phyloP scores from a whole-genome alignment of 345 rosid genomes.

The rapeseed (Brassica napus) region DNA sequence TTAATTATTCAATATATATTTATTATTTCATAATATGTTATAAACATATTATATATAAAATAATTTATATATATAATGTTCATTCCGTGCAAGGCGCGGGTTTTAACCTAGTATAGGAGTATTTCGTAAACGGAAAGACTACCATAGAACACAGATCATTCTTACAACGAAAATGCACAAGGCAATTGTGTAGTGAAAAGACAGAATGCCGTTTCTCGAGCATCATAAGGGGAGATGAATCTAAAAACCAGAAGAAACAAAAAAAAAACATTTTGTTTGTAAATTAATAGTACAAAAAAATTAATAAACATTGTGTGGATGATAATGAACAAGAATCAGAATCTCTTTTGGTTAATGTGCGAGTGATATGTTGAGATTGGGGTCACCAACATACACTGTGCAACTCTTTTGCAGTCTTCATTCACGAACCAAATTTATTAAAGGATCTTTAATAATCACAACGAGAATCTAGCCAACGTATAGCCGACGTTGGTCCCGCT shows the following conservation, averaged over 20 bases:
- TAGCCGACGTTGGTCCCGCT: conserved; percentile 12
- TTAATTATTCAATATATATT: too few relatives aligned
- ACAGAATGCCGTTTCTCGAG: background rate
- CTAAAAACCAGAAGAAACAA: background rate
- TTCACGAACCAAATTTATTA: conserved; percentile 32
- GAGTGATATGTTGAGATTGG: conserved; percentile 19
- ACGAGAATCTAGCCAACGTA: background rate
- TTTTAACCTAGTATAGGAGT: too few relatives aligned
- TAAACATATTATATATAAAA: too few relatives aligned
- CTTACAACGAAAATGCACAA: background rate
- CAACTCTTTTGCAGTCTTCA: conserved; percentile 16
- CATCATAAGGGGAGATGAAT: background rate
- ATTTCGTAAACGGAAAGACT: background rate
- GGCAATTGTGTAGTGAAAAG: background rate
- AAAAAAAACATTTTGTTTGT: background rate
- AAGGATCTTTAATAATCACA: conserved; percentile 2
- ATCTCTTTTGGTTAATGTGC: conserved; percentile 28
- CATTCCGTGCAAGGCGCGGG: too few relatives aligned
- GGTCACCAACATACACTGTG: conserved; percentile 24
- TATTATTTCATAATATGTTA: too few relatives aligned
- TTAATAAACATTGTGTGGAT: background rate
- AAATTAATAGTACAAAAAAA: background rate
- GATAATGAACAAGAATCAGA: conserved; percentile 2
- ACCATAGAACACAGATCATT: background rate
- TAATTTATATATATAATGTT: too few relatives aligned